Percentiles rank a stretch among this genome's conserved stretches.
These are phyloP conservation scores for Phlyctochytrium bullatum DNA, from an alignment of 192 early-diverging fungal species.

Conservation along the genomic window DNA sequence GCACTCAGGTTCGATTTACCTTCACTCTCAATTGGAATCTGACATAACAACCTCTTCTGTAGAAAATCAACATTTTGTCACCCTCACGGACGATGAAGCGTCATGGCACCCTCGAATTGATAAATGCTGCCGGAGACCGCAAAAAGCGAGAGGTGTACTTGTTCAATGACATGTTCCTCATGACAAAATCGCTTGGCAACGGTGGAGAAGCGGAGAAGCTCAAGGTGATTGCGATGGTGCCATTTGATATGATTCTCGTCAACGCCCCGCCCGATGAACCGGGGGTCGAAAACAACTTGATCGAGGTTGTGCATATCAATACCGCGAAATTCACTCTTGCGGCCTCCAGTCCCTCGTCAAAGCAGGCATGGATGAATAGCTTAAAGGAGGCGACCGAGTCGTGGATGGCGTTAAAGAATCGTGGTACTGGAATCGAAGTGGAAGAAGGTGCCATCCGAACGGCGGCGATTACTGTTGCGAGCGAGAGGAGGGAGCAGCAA, in stretches of 20 bases:
- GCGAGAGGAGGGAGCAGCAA: background rate
- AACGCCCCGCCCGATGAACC: conserved; percentile 21
- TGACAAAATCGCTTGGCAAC: conserved; percentile 40
- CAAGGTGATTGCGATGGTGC: conserved; percentile 47
- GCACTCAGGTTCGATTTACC: conserved; percentile 34
- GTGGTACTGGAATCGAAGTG: background rate
- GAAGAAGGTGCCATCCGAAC: background rate
- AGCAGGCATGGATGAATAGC: conserved; percentile 40
- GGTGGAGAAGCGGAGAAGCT: conserved; percentile 39
- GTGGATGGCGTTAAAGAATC: conserved; percentile 36
- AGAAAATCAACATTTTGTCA: conserved; percentile 53
- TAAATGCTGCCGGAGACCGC: conserved; percentile 31
- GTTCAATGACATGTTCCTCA: conserved; percentile 55
- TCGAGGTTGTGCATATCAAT: conserved; percentile 44
- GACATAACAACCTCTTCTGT: background rate
- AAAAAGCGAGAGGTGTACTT: conserved; percentile 51
- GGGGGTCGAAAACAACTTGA: conserved; percentile 32
- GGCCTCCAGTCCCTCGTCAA: conserved; percentile 17
- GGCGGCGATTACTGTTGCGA: background rate
- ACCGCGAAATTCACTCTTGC: conserved; percentile 25
- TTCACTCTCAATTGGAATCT: background rate
- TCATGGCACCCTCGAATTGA: conserved; percentile 35
- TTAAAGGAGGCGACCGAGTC: conserved; percentile 36
- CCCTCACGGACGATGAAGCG: conserved; percentile 45
- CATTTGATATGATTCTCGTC: conserved; percentile 48